A percentile compares a stretch with the other conserved stretches of the same genome.
These are phyloP conservation scores for Huntiella decipiens DNA, from an alignment of 2,329 filamentous ascomycete species.

Conservation along the genomic window DNA sequence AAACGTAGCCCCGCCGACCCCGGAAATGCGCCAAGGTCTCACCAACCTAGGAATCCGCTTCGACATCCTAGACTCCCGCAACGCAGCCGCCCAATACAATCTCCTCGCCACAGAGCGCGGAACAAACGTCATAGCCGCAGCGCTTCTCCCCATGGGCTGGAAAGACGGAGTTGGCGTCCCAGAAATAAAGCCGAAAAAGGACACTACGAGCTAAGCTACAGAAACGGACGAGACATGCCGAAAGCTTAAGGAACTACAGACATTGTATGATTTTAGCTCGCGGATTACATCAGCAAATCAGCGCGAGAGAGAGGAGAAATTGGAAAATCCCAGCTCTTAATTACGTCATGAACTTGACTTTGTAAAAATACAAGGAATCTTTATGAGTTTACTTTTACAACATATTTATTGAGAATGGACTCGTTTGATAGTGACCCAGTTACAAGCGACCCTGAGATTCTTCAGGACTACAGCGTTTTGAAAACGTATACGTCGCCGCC, in stretches of 20 bases:
- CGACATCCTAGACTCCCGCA: conserved; percentile 79
- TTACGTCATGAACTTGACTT: too few species aligned
- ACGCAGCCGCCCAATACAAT: conserved; percentile 90
- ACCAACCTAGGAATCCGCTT: conserved; percentile 64
- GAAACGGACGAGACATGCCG: too few species aligned
- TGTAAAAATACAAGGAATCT: too few species aligned
- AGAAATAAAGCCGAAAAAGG: neutral
- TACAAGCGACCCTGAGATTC: conserved; percentile 54
- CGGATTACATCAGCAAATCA: neutral
- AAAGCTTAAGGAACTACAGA: too few species aligned
- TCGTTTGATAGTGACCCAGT: conserved; percentile 13
- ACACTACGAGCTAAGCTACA: too few species aligned
- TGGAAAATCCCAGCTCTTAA: too few species aligned
- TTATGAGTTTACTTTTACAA: too few species aligned
- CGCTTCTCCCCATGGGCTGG: conserved; percentile 75
- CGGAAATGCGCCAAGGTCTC: conserved; percentile 51
- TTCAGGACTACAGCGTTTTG: conserved; percentile 56
- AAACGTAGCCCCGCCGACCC: conserved; percentile 56
- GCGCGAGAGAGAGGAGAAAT: neutral
- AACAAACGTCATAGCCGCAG: conserved; percentile 66
- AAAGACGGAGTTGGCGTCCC: conserved; percentile 34
- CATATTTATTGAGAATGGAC: neutral
- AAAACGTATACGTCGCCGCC: conserved; percentile 51
- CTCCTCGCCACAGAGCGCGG: conserved; percentile 86
- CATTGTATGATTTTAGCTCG: neutral